phyloP scores from a whole-genome alignment of 495 filamentous ascomycete genomes.

The Rhizodiscina lignyota region DNA sequence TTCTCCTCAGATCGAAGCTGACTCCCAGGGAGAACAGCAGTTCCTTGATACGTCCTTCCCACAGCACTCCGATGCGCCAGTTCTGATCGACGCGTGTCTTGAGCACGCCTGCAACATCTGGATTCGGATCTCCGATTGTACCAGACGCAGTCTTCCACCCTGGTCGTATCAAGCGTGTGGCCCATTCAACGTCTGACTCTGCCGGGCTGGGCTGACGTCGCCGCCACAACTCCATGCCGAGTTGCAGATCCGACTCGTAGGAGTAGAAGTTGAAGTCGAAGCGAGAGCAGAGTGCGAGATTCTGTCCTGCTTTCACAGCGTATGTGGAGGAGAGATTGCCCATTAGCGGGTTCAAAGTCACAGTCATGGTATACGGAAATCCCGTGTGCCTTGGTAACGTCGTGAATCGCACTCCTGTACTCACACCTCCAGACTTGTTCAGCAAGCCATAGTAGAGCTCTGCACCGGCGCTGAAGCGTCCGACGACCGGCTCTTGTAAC shows the following conservation, averaged over 20 bases:
- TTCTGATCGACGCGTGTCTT: conserved; percentile 81
- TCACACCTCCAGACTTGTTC: conserved; percentile 78
- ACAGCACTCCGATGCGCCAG: conserved; percentile 66
- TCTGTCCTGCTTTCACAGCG: conserved; percentile 64
- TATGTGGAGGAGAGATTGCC: conserved; percentile 82
- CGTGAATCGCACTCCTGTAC: conserved; percentile 68
- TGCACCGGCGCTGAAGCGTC: conserved; percentile 42
- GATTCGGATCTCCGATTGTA: conserved; percentile 20
- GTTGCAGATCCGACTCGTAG: conserved; percentile 83
- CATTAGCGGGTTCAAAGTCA: conserved; percentile 69
- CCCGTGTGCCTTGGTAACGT: conserved; percentile 77
- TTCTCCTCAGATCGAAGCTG: conserved; percentile 51
- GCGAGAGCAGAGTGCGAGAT: conserved; percentile 68
- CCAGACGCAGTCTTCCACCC: conserved; percentile 13
- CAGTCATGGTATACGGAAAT: conserved; percentile 80
- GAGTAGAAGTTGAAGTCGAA: conserved; percentile 98
- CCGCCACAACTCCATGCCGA: conserved; percentile 83
- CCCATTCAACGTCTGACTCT: conserved; percentile 26
- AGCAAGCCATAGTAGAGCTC: conserved; percentile 88
- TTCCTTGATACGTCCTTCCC: conserved; percentile 90
- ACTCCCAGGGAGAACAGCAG: conserved; percentile 80
- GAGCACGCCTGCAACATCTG: conserved; percentile 68
- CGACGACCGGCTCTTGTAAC: too few relatives aligned
- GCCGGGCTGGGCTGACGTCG: conserved; percentile 20
- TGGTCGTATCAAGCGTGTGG: conserved; percentile 14